These are phyloP conservation scores for Microstroma glucosiphilum DNA, from an alignment of 1,284 basidiomycete species.

Conservation along the genomic window DNA sequence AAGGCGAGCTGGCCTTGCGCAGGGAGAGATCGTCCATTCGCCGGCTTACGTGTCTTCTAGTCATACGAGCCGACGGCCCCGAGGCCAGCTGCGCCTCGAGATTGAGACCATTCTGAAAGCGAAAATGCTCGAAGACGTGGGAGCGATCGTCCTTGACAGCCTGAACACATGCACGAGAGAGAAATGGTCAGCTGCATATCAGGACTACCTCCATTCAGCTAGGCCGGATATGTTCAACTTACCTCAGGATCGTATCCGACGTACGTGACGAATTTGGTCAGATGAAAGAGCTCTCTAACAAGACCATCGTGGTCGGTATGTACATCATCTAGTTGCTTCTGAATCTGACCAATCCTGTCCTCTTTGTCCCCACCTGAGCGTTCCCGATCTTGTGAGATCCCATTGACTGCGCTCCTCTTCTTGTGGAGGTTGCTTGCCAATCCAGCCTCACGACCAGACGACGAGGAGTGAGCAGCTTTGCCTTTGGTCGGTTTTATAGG, in stretches of 20 bases:
- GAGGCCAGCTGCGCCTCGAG: constrained; percentile 11
- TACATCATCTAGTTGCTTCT: constrained; percentile 27
- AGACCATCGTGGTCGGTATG: constrained; percentile 37
- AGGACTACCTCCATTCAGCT: neutral
- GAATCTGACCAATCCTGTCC: constrained; percentile 18
- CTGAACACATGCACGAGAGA: neutral
- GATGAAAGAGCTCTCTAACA: constrained; percentile 40
- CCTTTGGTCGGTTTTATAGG: neutral
- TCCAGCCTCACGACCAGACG: no score
- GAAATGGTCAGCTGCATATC: neutral
- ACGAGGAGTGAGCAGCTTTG: neutral
- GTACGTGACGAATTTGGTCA: constrained; percentile 40
- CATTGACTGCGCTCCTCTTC: neutral
- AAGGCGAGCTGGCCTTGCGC: neutral
- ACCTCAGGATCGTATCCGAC: constrained; percentile 38
- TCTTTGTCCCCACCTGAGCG: neutral
- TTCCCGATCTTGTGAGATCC: neutral
- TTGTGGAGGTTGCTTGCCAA: no score
- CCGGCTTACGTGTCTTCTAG: constrained; percentile 26
- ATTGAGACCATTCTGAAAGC: constrained; percentile 22
- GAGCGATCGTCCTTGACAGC: constrained; percentile 8
- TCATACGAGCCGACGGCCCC: constrained; percentile 20
- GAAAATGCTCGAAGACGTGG: constrained; percentile 16
- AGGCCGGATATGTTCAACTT: neutral
- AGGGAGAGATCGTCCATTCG: constrained; percentile 27